Percentiles rank a stretch among this genome's conserved stretches.
Conservation (phyloP, 2,329 filamentous ascomycete genomes). For the Dothistroma septosporum region DNA sequence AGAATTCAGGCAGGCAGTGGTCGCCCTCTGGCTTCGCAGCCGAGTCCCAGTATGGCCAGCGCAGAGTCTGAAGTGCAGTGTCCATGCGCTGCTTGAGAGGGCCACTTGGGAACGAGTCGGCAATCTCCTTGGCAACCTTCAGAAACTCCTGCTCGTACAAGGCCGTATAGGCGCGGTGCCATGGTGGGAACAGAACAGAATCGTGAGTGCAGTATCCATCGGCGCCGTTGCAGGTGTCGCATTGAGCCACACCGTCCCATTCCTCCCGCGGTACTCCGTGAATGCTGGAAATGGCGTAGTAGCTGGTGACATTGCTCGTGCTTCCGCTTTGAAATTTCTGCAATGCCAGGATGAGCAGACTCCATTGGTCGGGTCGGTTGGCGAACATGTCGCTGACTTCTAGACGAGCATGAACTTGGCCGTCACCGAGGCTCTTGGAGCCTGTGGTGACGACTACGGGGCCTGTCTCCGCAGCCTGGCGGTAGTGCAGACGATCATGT, state of each 20-base stretch:
- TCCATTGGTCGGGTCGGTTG: constrained; percentile 19
- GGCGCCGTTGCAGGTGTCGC: constrained; percentile 25
- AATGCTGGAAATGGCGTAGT: constrained; percentile 17
- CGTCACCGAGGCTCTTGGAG: constrained; percentile 18
- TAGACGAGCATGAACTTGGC: constrained; percentile 15
- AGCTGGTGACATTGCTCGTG: constrained; percentile 13
- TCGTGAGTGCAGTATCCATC: constrained; percentile 37
- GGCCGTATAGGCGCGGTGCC: constrained; percentile 34
- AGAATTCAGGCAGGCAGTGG: constrained; percentile 23
- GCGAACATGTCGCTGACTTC: constrained; percentile 20
- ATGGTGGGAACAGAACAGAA: constrained; percentile 33
- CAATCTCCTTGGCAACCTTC: constrained; percentile 27
- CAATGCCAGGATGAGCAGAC: constrained; percentile 22
- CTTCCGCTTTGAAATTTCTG: constrained; percentile 11
- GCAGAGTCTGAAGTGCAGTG: constrained; percentile 25
- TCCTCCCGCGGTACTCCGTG: constrained; percentile 32
- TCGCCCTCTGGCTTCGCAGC: constrained; percentile 20
- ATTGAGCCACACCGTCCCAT: constrained; percentile 30
- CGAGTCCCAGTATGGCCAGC: constrained; percentile 31
- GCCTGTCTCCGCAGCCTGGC: neutral
- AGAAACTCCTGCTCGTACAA: constrained; percentile 35
- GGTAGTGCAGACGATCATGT: constrained; percentile 1
- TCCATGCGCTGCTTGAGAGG: constrained; percentile 23
- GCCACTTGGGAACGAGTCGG: constrained; percentile 22
- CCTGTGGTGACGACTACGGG: constrained; percentile 18